A percentile compares a stretch with the other conserved stretches of the same genome.
Conservation (phyloP, 257 asterid species). For the Penstemon davidsonii region DNA sequence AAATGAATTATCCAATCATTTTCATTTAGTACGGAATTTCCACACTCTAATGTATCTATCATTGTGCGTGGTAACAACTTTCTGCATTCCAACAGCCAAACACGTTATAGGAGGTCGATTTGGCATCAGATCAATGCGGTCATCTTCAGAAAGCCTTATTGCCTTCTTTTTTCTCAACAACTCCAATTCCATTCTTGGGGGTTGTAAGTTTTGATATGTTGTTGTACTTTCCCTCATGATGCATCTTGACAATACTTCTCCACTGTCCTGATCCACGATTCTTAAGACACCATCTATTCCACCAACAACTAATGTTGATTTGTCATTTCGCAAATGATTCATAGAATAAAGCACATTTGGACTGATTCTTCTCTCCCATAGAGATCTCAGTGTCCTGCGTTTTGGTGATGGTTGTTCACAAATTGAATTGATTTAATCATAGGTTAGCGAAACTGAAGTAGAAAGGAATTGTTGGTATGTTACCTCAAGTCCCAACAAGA, state of each 20-base stretch:
- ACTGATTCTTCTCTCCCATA: constrained; percentile 75
- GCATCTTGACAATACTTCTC: constrained; percentile 64
- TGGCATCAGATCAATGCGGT: constrained; percentile 64
- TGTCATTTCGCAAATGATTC: constrained; percentile 64
- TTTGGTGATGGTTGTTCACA: background rate
- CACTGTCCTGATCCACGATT: constrained; percentile 69
- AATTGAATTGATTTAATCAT: background rate
- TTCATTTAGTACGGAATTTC: constrained; percentile 48
- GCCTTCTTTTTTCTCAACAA: constrained; percentile 47
- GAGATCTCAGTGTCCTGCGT: constrained; percentile 48
- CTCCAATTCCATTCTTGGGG: constrained; percentile 25
- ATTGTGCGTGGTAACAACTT: constrained; percentile 71
- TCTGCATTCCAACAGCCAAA: constrained; percentile 94
- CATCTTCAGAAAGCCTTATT: constrained; percentile 54
- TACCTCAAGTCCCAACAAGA: constrained; percentile 96
- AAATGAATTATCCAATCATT: background rate
- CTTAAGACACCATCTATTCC: constrained; percentile 92
- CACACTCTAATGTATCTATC: constrained; percentile 63
- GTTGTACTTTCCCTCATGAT: constrained; percentile 48
- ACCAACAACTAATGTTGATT: constrained; percentile 70
- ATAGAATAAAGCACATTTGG: constrained; percentile 76
- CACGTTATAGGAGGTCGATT: constrained; percentile 67
- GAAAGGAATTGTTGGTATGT: constrained; percentile 1
- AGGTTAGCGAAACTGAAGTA: too few relatives aligned
- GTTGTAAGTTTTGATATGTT: constrained; percentile 30